Percentiles rank a stretch among this genome's conserved stretches.
Conservation (phyloP, 2,329 filamentous ascomycete genomes). For the Dactylella cylindrospora region DNA sequence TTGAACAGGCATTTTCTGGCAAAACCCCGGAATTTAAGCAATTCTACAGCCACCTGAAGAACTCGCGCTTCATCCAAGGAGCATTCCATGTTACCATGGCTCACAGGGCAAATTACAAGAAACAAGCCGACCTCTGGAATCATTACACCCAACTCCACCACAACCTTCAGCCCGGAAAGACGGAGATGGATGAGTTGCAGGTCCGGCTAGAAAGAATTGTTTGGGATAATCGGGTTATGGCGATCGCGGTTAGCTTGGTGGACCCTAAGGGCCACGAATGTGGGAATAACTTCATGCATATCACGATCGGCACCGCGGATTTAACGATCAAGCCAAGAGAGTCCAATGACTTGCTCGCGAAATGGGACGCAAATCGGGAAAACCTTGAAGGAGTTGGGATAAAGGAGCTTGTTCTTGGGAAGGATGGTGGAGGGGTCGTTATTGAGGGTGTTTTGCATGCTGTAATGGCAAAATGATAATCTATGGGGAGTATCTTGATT, state of each 20-base stretch:
- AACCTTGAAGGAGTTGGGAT: constrained; percentile 24
- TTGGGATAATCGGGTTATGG: constrained; percentile 86
- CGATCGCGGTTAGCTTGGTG: constrained; percentile 67
- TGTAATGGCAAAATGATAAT: constrained; percentile 16
- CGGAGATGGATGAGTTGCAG: constrained; percentile 64
- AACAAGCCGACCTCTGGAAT: constrained; percentile 72
- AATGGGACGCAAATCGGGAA: constrained; percentile 59
- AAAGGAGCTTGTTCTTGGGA: constrained; percentile 28
- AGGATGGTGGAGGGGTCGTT: constrained; percentile 24
- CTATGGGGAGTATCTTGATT: not conserved
- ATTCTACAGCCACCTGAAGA: constrained; percentile 75
- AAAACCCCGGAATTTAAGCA: constrained; percentile 59
- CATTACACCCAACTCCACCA: constrained; percentile 65
- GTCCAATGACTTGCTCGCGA: constrained; percentile 78
- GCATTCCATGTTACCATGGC: constrained; percentile 93
- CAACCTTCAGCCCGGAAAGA: constrained; percentile 45
- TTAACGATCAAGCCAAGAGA: constrained; percentile 82
- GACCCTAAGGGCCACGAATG: constrained; percentile 63
- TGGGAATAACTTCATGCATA: constrained; percentile 76
- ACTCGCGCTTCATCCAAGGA: constrained; percentile 73
- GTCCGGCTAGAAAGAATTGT: constrained; percentile 71
- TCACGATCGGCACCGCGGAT: constrained; percentile 82
- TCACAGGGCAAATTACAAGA: constrained; percentile 67
- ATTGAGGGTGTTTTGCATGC: constrained; percentile 15
- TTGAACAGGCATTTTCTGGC: constrained; percentile 70